phyloP scores from a whole-genome alignment of 2,329 filamentous ascomycete genomes.

The Curvularia sp. region DNA sequence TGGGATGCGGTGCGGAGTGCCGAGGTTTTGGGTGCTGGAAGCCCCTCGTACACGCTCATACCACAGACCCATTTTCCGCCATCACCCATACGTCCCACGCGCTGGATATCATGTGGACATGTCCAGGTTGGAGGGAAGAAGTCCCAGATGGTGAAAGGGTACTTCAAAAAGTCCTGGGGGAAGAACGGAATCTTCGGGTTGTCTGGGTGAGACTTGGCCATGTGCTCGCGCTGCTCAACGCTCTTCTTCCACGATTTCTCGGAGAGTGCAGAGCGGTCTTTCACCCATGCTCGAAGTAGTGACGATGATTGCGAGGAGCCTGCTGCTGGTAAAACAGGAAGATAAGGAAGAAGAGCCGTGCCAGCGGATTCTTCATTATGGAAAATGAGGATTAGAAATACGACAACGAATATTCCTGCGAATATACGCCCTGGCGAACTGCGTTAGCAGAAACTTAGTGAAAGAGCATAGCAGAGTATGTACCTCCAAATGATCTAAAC shows the following conservation, averaged over 20 bases:
- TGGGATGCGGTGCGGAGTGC: slow-evolving; percentile 21
- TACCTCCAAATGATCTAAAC: slow-evolving; percentile 34
- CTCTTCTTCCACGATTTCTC: slow-evolving; percentile 42
- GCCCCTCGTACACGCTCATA: slow-evolving; percentile 42
- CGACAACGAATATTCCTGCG: slow-evolving; percentile 30
- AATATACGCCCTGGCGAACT: slow-evolving; percentile 27
- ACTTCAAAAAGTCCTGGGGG: slow-evolving; percentile 40
- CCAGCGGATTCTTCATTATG: slow-evolving; percentile 34
- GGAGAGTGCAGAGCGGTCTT: slow-evolving; percentile 40
- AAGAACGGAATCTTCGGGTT: slow-evolving; percentile 44
- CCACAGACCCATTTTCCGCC: slow-evolving; percentile 48
- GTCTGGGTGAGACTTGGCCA: slow-evolving; percentile 36
- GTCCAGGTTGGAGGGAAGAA: slow-evolving; percentile 45
- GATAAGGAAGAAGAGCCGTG: slow-evolving; percentile 32
- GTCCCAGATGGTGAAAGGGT: slow-evolving; percentile 45
- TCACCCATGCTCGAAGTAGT: slow-evolving; percentile 33
- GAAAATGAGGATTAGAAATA: slow-evolving; percentile 37
- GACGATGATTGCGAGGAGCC: slow-evolving; percentile 22
- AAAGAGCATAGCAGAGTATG: not conserved
- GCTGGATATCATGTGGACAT: slow-evolving; percentile 45
- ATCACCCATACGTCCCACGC: slow-evolving; percentile 42
- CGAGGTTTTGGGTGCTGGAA: slow-evolving; percentile 27
- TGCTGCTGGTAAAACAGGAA: slow-evolving; percentile 28
- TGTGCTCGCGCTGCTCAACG: slow-evolving; percentile 35
- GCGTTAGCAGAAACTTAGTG: slow-evolving; percentile 9